These are phyloP conservation scores for Ogataea paraovalis DNA, from an alignment of 805 yeast species.

Conservation along the genomic window DNA sequence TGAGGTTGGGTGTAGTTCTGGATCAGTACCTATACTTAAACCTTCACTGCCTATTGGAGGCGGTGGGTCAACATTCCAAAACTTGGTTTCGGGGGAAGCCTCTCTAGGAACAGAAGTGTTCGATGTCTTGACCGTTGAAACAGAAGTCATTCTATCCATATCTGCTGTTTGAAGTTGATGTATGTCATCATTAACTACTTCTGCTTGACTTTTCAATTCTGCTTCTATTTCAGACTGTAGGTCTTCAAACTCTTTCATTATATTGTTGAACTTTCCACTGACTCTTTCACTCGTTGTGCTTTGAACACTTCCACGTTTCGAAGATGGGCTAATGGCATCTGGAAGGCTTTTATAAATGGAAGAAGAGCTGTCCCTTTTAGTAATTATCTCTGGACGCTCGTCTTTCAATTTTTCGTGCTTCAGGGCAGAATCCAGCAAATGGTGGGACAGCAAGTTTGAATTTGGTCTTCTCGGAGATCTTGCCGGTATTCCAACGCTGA, in stretches of 20 bases:
- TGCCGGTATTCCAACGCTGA: conserved; percentile 27
- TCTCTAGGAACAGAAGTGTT: neutral
- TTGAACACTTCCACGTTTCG: conserved; percentile 1
- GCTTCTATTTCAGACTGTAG: conserved; percentile 25
- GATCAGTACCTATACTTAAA: neutral
- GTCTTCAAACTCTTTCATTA: conserved; percentile 31
- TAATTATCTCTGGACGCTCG: neutral
- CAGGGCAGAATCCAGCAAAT: neutral
- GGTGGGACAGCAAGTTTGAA: conserved; percentile 4
- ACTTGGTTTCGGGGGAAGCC: neutral
- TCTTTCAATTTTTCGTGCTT: neutral
- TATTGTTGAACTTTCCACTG: conserved; percentile 27
- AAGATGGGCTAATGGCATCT: neutral
- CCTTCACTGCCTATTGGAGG: too few species aligned
- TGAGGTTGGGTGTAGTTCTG: neutral
- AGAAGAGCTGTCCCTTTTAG: neutral
- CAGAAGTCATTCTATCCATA: neutral
- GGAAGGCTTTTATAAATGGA: conserved; percentile 4
- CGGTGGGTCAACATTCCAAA: too few species aligned
- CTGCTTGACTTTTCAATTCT: conserved; percentile 9
- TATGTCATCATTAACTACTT: neutral
- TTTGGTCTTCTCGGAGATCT: conserved; percentile 31
- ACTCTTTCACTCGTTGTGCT: conserved; percentile 14
- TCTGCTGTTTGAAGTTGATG: neutral
- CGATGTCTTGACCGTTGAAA: neutral